Evolutionary conservation across 805 yeast genomes (phyloP), one percentile per base, ranked within the genome.

Genomic region (Candida sonorensis): DNA sequence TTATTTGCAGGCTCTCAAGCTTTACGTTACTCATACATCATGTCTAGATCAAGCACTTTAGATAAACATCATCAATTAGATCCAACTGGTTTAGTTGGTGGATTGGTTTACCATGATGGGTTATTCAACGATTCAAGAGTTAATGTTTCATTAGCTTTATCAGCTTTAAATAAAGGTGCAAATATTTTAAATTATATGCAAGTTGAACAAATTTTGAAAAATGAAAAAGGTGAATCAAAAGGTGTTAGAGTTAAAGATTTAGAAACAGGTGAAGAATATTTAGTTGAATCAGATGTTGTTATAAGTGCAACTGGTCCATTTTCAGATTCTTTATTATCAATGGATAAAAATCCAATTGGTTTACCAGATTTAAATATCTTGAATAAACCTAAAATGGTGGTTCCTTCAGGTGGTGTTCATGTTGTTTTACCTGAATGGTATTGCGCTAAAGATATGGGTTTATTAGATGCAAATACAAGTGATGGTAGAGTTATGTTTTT

Each of bases 401-500:
- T 87, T 35, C 97, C 97, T 26, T 81, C 95, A 12, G 77, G 90
- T 23, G 97, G 97, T 61, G 95, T 86, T 30, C 97, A 88, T 61
- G 72, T 88, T 50, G 79, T 88, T 31, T 71, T 88, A 43, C 97
- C 97, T 16, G 94, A 88, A 45, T 88, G 73, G 68, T 88, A 85
- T 63, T 81, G 94, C 59, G 94, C 97, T 33, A 72, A 72, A 53
- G 77, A 77, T 42, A 73, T 85, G 71, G 97, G 97, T 42, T 68
- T 88, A 42, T 69, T 88, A 38, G 97, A 88, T 61, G 95, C 96
- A 29, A 72, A 84, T 28, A 88, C 97, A 29, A 67, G 90, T 21
- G 97, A 88, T 56, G 97, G 97, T 36, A 77, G 97, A 61, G 97
- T 88, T 33, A 83, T 90, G 82, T 88, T 88, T 64, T 88, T 90